Percentiles rank a stretch among this genome's conserved stretches.
Conservation (phyloP, 768 basidiomycete genomes). For the Crepidotus variabilis region DNA sequence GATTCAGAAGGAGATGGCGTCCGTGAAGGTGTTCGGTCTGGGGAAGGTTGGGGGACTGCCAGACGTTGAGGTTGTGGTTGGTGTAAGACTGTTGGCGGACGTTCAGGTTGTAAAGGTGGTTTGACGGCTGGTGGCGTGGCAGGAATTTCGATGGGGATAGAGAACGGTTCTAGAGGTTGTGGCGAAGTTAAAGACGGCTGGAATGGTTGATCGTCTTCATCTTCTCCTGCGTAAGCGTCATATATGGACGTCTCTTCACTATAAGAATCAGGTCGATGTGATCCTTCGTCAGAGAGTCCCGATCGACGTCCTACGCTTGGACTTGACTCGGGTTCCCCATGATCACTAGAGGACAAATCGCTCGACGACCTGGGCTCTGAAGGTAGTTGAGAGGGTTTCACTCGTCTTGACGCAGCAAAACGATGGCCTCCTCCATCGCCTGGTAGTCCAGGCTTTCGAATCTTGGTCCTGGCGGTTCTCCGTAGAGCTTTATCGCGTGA, state of each 20-base stretch:
- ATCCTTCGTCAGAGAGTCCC: slow-evolving; percentile 46
- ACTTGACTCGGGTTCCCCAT: slow-evolving; percentile 48
- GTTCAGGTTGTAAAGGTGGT: slow-evolving; percentile 16
- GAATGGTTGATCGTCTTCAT: slow-evolving; percentile 44
- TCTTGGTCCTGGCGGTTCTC: slow-evolving; percentile 91
- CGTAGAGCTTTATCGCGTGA: slow-evolving; percentile 87
- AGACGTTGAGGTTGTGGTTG: slow-evolving; percentile 66
- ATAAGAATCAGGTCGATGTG: slow-evolving; percentile 64
- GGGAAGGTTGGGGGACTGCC: slow-evolving; percentile 34
- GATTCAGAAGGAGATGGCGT: slow-evolving; percentile 20
- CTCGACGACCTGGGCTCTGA: slow-evolving; percentile 59
- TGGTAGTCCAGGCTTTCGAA: slow-evolving; percentile 76
- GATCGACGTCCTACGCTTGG: slow-evolving; percentile 28
- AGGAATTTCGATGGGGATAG: slow-evolving; percentile 13
- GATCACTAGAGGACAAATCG: slow-evolving; percentile 70
- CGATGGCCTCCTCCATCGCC: slow-evolving; percentile 84
- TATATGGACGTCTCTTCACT: slow-evolving; percentile 81
- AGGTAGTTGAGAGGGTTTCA: slow-evolving; percentile 24
- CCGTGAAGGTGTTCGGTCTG: slow-evolving; percentile 20
- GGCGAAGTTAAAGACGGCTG: slow-evolving; percentile 18
- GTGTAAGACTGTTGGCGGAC: slow-evolving; percentile 47
- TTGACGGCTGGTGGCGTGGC: slow-evolving; percentile 7
- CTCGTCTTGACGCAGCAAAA: slow-evolving; percentile 53
- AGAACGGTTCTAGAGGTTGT: slow-evolving; percentile 13
- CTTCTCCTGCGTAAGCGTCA: slow-evolving; percentile 70